Percentiles rank a stretch among this genome's conserved stretches.
phyloP scores from a whole-genome alignment of 768 basidiomycete genomes.

The Hericium rajendrae region DNA sequence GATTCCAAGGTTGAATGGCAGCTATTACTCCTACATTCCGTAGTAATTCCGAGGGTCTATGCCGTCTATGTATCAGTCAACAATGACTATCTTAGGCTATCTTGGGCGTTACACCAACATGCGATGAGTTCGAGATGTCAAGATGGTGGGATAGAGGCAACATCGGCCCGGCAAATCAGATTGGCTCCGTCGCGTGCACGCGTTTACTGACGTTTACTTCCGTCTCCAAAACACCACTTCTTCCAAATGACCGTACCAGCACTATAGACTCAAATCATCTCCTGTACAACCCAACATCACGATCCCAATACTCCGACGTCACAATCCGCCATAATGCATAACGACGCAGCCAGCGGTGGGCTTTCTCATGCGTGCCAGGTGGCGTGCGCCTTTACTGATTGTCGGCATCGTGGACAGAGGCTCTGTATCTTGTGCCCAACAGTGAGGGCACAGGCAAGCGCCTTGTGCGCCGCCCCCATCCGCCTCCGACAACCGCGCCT shows the following conservation, averaged over 20 bases:
- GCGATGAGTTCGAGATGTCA: no score
- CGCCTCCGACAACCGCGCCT: slow-evolving; percentile 30
- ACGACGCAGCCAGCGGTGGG: slow-evolving; percentile 13
- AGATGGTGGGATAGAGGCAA: no score
- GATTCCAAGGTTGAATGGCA: no score
- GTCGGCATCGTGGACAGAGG: slow-evolving; percentile 1
- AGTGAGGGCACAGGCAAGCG: slow-evolving; percentile 27
- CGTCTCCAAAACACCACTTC: neutral
- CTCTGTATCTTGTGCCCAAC: slow-evolving; percentile 30
- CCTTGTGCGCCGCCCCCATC: slow-evolving; percentile 27
- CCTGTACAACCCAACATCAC: neutral
- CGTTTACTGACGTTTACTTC: neutral
- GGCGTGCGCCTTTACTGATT: neutral
- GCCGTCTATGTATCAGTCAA: no score
- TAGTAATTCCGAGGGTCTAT: no score
- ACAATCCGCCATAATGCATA: slow-evolving; percentile 7
- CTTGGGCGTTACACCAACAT: no score
- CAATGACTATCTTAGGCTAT: no score
- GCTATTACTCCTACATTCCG: no score
- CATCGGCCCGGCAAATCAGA: no score
- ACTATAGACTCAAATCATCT: no score
- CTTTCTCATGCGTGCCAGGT: neutral
- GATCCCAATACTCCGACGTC: neutral
- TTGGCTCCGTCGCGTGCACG: neutral
- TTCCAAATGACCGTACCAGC: neutral